These are phyloP conservation scores for Cytospora mali DNA, from an alignment of 2,329 filamentous ascomycete genomes.

Conservation along the genomic window DNA sequence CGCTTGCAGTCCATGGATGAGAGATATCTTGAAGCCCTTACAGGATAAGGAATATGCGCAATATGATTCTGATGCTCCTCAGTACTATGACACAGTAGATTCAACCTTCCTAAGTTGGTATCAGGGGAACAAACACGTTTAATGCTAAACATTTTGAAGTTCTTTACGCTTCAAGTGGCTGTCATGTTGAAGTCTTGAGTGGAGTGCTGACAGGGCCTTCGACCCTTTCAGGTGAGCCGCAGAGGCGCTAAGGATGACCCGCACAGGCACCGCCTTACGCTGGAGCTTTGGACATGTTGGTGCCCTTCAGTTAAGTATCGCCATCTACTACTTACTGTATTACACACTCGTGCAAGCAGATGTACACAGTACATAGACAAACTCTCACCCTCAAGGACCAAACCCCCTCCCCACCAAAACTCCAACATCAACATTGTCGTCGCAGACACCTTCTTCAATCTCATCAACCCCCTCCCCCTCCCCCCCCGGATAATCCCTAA, in stretches of 20 bases:
- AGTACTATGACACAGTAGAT: no score
- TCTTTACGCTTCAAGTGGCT: no score
- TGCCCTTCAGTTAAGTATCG: neutral
- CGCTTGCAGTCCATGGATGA: neutral
- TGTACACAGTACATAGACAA: no score
- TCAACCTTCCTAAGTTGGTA: no score
- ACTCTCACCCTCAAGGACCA: no score
- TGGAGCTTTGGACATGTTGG: neutral
- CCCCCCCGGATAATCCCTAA: neutral
- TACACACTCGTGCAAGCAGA: no score
- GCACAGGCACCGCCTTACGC: neutral
- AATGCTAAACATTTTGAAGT: no score
- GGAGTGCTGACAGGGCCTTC: neutral
- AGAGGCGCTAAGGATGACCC: neutral
- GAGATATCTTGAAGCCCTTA: neutral
- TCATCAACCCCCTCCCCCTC: neutral
- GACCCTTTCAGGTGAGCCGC: neutral
- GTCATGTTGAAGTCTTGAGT: no score
- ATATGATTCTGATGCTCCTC: no score
- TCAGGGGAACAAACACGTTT: no score
- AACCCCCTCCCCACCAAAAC: neutral
- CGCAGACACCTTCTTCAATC: neutral
- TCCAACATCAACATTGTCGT: neutral
- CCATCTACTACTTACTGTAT: no score
- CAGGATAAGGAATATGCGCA: neutral